These are phyloP conservation scores for Ceratocystis diversiconidia DNA, from an alignment of 2,329 filamentous ascomycete genomes.

Conservation along the genomic window DNA sequence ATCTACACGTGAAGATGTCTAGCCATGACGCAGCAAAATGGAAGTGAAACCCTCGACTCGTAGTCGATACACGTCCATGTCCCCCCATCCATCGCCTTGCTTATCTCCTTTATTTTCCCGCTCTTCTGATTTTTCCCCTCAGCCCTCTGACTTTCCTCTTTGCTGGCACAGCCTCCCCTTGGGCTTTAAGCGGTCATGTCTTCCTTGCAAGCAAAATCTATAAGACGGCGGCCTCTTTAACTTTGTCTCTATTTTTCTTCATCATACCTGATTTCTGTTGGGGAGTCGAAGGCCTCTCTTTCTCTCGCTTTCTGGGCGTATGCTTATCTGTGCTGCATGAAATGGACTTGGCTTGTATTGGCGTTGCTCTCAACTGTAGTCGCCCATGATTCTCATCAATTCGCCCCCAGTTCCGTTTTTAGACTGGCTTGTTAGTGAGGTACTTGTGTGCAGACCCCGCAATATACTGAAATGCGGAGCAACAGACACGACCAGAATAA, in stretches of 20 bases:
- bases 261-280: neutral
- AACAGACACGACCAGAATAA: neutral
- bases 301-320: neutral
- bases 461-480: neutral
- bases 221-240: neutral
- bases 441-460: neutral
- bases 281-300: conserved; percentile 1
- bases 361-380: too few relatives aligned
- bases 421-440: neutral
- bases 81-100: too few relatives aligned
- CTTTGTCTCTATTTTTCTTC: neutral
- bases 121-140: neutral
- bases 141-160: neutral
- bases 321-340: too few relatives aligned
- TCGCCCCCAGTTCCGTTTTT: neutral
- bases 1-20: too few relatives aligned
- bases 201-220: neutral
- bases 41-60: too few relatives aligned
- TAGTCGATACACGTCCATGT: too few relatives aligned
- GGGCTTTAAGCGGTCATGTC: neutral
- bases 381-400: neutral
- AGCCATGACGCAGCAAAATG: too few relatives aligned
- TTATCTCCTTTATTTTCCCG: too few relatives aligned
- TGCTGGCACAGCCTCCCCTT: too few relatives aligned
- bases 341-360: too few relatives aligned